Percentiles rank a stretch among this genome's conserved stretches.
phyloP scores from a whole-genome alignment of 2,329 filamentous ascomycete species.

The Fusarium graminum region DNA sequence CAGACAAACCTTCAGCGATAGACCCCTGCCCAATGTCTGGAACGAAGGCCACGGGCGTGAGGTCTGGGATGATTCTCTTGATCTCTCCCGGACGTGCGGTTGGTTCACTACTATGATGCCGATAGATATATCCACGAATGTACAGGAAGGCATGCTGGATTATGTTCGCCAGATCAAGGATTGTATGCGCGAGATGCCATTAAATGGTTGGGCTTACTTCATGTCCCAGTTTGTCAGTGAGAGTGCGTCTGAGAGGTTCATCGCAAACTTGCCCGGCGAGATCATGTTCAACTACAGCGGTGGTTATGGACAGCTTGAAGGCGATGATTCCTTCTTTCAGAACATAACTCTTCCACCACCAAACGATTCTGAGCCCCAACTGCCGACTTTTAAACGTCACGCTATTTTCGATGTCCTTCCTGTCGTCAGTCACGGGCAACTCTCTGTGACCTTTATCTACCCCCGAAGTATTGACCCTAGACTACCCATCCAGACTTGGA shows the following conservation, averaged over 20 bases:
- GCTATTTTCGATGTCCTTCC: conserved; percentile 13
- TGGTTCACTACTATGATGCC: conserved; percentile 25
- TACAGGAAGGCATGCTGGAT: neutral
- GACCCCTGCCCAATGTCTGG: conserved; percentile 5
- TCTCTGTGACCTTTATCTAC: conserved; percentile 13
- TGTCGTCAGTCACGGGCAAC: conserved; percentile 1
- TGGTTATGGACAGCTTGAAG: conserved; percentile 5
- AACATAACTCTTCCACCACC: neutral
- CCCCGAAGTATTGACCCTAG: neutral
- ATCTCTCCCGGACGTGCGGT: conserved; percentile 18
- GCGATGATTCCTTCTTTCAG: conserved; percentile 6
- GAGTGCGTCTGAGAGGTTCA: neutral
- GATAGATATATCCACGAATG: neutral
- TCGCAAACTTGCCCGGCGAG: neutral
- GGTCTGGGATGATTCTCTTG: conserved; percentile 9
- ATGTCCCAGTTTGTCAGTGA: neutral
- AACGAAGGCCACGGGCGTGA: conserved; percentile 18
- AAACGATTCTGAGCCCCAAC: neutral
- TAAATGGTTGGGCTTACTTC: conserved; percentile 10
- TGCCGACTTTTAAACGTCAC: neutral
- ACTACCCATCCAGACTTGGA: neutral
- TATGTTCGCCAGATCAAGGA: conserved; percentile 7
- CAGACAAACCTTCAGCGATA: conserved; percentile 4
- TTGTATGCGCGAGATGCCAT: neutral
- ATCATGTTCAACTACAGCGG: conserved; percentile 15